Conservation (phyloP, 1,139 yeast species). For the Lodderomyces pseudojiufengensis region DNA sequence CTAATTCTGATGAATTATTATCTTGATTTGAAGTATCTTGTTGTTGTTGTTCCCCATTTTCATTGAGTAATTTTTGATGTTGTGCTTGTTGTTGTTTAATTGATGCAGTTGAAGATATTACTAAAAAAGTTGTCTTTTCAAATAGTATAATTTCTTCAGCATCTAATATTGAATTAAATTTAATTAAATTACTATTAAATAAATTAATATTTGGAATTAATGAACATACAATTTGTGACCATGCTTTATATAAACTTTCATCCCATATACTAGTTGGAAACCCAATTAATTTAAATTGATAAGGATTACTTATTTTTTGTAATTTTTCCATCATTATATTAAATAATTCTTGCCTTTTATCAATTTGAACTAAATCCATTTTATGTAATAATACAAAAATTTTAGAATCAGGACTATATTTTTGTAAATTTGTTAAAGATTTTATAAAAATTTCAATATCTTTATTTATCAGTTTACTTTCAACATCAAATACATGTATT, state of each 20-base stretch:
- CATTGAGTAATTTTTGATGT: conserved; percentile 5
- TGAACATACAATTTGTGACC: conserved; percentile 96
- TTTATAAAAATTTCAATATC: conserved; percentile 90
- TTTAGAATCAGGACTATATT: conserved; percentile 86
- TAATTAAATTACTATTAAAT: conserved; percentile 72
- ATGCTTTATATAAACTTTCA: conserved; percentile 90
- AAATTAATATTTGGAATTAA: conserved; percentile 86
- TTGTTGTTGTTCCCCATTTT: conserved; percentile 13
- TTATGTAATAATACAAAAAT: conserved; percentile 90
- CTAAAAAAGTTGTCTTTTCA: conserved; percentile 91
- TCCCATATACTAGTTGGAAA: conserved; percentile 98
- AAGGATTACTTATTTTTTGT: conserved; percentile 73
- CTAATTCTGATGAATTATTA: conserved; percentile 34
- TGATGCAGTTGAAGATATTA: conserved; percentile 68
- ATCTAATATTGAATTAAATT: conserved; percentile 70
- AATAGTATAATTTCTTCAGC: conserved; percentile 90
- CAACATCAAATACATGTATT: conserved; percentile 95
- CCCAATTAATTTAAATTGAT: conserved; percentile 76
- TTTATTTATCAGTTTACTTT: conserved; percentile 83
- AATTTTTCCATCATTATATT: conserved; percentile 79
- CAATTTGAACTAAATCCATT: conserved; percentile 92
- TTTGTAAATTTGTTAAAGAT: conserved; percentile 75
- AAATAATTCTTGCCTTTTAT: conserved; percentile 80
- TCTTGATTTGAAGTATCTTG: conserved; percentile 4
- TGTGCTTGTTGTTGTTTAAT: conserved; percentile 26